Evolutionary conservation across 805 yeast species (phyloP).

Genomic region (Lipomyces sp.): DNA sequence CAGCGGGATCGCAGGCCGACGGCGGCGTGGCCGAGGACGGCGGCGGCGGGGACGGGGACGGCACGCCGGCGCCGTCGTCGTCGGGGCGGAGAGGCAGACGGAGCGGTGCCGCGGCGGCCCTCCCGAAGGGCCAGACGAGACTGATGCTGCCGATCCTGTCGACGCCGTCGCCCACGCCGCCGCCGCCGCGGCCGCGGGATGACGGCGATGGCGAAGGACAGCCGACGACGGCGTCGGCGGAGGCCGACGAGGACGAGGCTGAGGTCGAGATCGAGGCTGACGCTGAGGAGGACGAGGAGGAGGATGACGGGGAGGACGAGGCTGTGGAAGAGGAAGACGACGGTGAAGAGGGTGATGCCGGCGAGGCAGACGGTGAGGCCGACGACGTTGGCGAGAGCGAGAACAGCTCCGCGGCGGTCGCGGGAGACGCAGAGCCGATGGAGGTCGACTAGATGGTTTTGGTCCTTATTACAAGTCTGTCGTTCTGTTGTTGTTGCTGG

Average conservation of each 20-base stretch:
- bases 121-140: slow-evolving; percentile 14
- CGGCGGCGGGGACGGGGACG: too few relatives aligned
- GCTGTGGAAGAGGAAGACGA: slow-evolving; percentile 8
- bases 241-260: too few relatives aligned
- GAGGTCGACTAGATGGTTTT: too few relatives aligned
- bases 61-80: too few relatives aligned
- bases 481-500: too few relatives aligned
- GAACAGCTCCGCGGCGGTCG: neutral
- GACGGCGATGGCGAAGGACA: neutral
- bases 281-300: too few relatives aligned
- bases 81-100: too few relatives aligned
- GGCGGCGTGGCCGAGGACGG: too few relatives aligned
- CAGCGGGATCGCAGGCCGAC: too few relatives aligned
- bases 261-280: too few relatives aligned
- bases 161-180: neutral
- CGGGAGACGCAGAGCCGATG: neutral
- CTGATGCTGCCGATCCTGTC: slow-evolving; percentile 1
- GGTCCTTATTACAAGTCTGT: too few relatives aligned
- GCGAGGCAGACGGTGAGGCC: neutral
- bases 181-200: neutral
- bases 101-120: neutral
- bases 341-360: slow-evolving; percentile 3
- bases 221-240: too few relatives aligned
- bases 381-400: neutral
- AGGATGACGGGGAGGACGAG: slow-evolving; percentile 1